Evolutionary conservation across 768 basidiomycete species (phyloP), one percentile per base, ranked within the genome.

Genomic region (Podaxis pistillaris): DNA sequence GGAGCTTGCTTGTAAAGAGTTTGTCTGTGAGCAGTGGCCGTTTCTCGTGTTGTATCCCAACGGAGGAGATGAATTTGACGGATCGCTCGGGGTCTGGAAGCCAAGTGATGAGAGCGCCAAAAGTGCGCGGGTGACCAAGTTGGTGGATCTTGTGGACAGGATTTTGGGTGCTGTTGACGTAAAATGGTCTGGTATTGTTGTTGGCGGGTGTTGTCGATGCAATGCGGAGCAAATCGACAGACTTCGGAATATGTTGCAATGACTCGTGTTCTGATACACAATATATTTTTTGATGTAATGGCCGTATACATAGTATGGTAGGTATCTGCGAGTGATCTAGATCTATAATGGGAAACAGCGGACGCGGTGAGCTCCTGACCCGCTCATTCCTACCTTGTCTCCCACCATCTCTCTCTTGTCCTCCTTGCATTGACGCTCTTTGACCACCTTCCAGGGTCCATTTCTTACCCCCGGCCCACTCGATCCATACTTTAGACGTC

Each of bases 31-130:
- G 30, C 24, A 9, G 4, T 70, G 66, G 64, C 83, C 83, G 6
- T 87, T 80, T 75, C 74, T 93, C 9, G 80, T 91, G 4, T 65
- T 93, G 24, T 90, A 92, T 68, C 91, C 92, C 4, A 90, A 92
- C 66, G 86, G 86, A 6, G 86, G 85, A 38, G 80, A 83, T 52
- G 69, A 76, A 0, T 91, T 86, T 67, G 81, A 88, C 69, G 69
- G 76, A 13, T 64, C 70, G 26, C 76, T 76, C 5, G 72, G 77
- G 58, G 75, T 75, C 17, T 90, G 87, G 86, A 60, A 49, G 4
- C 46, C 65, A 28, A 46, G 56, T 17, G 57, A 63, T 12, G 63
- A 65, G 17, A 50, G 53, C 15, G 41, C 56, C 40, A 60, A 67
- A 68, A 70, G 64, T 56, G 63, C 54, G 22, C 84, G 82, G 82